Conservation (phyloP, 192 early-diverging fungal species). For the Phlyctochytrium arcticum region DNA sequence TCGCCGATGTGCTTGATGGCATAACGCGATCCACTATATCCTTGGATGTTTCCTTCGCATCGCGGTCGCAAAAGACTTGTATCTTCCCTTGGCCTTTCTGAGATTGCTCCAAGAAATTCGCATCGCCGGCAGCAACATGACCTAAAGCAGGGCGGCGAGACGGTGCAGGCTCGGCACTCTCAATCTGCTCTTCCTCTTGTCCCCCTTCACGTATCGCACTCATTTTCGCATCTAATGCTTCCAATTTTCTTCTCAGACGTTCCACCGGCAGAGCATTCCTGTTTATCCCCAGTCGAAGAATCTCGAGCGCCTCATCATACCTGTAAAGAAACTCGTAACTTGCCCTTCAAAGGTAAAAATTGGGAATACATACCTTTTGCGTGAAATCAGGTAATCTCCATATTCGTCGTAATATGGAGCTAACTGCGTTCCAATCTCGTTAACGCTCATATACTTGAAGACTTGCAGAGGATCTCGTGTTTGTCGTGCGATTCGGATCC, state of each 20-base stretch:
- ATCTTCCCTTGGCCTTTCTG: too few species aligned
- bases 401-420: constrained; percentile 78
- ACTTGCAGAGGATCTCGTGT: constrained; percentile 56
- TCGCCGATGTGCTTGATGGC: constrained; percentile 9
- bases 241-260: constrained; percentile 55
- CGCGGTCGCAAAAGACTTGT: too few species aligned
- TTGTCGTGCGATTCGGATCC: constrained; percentile 55
- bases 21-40: constrained; percentile 2
- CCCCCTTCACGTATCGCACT: too few species aligned
- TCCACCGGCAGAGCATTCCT: constrained; percentile 68
- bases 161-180: too few species aligned
- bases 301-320: constrained; percentile 52
- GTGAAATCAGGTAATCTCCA: constrained; percentile 53
- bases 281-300: constrained; percentile 62
- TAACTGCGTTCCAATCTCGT: constrained; percentile 64
- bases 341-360: too few species aligned
- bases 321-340: too few species aligned
- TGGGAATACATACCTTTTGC: constrained; percentile 23
- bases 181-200: too few species aligned
- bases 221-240: too few species aligned
- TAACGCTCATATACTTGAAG: constrained; percentile 69
- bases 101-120: too few species aligned
- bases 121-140: too few species aligned
- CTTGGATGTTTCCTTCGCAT: neutral
- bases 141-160: too few species aligned